Evolutionary conservation across 169 alveolate genomes (phyloP).

Genomic region (Cryptosporidium viatorum): DNA sequence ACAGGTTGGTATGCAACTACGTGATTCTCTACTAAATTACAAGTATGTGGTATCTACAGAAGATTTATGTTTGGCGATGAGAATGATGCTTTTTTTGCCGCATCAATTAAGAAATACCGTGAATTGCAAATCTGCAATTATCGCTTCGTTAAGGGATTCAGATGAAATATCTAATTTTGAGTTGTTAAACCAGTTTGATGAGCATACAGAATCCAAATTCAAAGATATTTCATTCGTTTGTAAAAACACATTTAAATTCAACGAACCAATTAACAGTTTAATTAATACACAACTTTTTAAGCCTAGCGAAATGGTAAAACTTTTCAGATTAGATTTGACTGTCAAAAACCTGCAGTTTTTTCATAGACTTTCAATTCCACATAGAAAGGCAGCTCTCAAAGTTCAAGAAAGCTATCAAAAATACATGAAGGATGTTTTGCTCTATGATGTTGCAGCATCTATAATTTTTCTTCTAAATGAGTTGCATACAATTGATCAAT

Average conservation of each 20-base stretch:
- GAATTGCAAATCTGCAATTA: conserved; percentile 48
- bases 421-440: conserved; percentile 1
- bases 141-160: conserved; percentile 34
- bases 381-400: conserved; percentile 49
- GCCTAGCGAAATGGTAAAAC: conserved; percentile 28
- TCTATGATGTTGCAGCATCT: conserved; percentile 62
- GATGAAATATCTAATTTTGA: conserved; percentile 28
- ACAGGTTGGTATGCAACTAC: conserved; percentile 58
- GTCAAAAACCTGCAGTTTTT: conserved; percentile 12
- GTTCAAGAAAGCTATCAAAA: conserved; percentile 61
- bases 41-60: conserved; percentile 49
- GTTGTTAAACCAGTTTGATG: background rate
- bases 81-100: conserved; percentile 42
- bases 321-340: conserved; percentile 41
- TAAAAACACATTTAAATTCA: conserved; percentile 22
- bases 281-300: background rate
- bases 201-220: conserved; percentile 16
- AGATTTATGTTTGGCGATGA: conserved; percentile 60
- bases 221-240: conserved; percentile 37
- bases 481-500: conserved; percentile 34
- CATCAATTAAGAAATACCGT: conserved; percentile 50
- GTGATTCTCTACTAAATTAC: conserved; percentile 11
- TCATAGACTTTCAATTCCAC: conserved; percentile 57
- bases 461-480: conserved; percentile 48
- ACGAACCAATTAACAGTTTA: conserved; percentile 1